Percentiles rank a stretch among this genome's conserved stretches.
Evolutionary conservation across 2,329 filamentous ascomycete genomes (phyloP).

Genomic region (Arachnomyces sp.): DNA sequence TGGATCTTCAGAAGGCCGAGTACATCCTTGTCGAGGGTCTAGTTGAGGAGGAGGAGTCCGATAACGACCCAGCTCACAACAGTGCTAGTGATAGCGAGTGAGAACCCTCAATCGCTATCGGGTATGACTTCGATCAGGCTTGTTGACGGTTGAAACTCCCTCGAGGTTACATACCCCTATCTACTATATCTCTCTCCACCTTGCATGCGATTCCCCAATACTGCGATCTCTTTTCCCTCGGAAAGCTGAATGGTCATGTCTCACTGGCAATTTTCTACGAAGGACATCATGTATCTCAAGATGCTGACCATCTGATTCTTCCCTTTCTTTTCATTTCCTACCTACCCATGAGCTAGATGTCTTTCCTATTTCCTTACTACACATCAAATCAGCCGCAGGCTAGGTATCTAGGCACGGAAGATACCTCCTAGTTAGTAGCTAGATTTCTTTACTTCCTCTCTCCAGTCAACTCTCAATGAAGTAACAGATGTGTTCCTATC

Average conservation of each 20-base stretch:
- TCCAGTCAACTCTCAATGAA: too few species aligned
- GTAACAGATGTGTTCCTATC: too few species aligned
- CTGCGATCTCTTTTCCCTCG: too few species aligned
- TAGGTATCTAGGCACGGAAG: slow-evolving; percentile 10
- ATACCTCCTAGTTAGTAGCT: slow-evolving; percentile 8
- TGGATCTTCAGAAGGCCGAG: slow-evolving; percentile 36
- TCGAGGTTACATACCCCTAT: background rate
- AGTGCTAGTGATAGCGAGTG: slow-evolving; percentile 37
- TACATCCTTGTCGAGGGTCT: slow-evolving; percentile 40
- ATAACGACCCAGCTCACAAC: slow-evolving; percentile 21
- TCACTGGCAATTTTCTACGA: too few species aligned
- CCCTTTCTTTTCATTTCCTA: slow-evolving; percentile 5
- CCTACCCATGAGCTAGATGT: slow-evolving; percentile 17
- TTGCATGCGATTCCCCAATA: too few species aligned
- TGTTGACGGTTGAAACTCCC: slow-evolving; percentile 7
- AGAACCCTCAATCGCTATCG: slow-evolving; percentile 1
- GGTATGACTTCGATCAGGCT: slow-evolving; percentile 6
- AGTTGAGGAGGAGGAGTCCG: slow-evolving; percentile 24
- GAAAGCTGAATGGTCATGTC: too few species aligned
- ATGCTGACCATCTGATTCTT: slow-evolving; percentile 4
- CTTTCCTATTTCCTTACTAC: slow-evolving; percentile 6
- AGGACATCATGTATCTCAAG: too few species aligned
- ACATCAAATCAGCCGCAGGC: slow-evolving; percentile 16
- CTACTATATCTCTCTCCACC: too few species aligned
- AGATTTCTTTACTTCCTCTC: too few species aligned